Evolutionary conservation across 2,329 filamentous ascomycete genomes (phyloP).

Genomic region (Talaromyces funiculosus): DNA sequence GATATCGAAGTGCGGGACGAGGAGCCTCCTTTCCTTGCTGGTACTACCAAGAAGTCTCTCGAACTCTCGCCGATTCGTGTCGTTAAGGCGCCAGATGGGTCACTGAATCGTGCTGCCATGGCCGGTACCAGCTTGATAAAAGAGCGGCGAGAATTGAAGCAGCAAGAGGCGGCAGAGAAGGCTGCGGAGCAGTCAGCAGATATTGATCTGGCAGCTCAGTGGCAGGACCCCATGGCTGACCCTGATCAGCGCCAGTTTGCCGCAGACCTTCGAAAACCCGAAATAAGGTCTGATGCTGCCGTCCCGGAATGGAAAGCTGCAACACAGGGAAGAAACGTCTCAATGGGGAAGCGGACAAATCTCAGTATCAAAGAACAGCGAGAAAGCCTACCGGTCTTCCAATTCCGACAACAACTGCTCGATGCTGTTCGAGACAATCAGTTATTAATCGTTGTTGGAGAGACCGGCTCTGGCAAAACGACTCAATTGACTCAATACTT

Average conservation of each 20-base stretch:
- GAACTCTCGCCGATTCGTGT: conserved; percentile 94
- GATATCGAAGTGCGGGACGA: conserved; percentile 97
- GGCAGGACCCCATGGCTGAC: conserved; percentile 94
- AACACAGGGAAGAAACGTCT: conserved; percentile 70
- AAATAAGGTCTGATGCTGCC: conserved; percentile 52
- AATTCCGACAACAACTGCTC: conserved; percentile 80
- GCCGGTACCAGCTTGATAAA: conserved; percentile 82
- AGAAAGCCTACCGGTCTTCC: conserved; percentile 81
- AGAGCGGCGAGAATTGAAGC: conserved; percentile 80
- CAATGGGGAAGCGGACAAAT: conserved; percentile 77
- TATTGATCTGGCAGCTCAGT: conserved; percentile 61
- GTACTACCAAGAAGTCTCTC: conserved; percentile 92
- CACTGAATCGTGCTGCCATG: conserved; percentile 94
- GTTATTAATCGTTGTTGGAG: conserved; percentile 89
- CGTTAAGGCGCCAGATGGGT: conserved; percentile 96
- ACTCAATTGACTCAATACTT: conserved; percentile 80
- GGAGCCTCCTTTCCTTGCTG: conserved; percentile 90
- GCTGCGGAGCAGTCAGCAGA: conserved; percentile 67
- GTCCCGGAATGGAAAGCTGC: conserved; percentile 91
- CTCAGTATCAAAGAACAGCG: conserved; percentile 94
- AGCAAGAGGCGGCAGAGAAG: conserved; percentile 79
- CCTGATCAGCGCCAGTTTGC: conserved; percentile 84
- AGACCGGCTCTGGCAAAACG: conserved; percentile 95
- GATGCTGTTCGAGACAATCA: conserved; percentile 84
- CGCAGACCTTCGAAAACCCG: conserved; percentile 68